These are phyloP conservation scores for Trichoderma lentiforme DNA, from an alignment of 2,329 filamentous ascomycete genomes.

Conservation along the genomic window DNA sequence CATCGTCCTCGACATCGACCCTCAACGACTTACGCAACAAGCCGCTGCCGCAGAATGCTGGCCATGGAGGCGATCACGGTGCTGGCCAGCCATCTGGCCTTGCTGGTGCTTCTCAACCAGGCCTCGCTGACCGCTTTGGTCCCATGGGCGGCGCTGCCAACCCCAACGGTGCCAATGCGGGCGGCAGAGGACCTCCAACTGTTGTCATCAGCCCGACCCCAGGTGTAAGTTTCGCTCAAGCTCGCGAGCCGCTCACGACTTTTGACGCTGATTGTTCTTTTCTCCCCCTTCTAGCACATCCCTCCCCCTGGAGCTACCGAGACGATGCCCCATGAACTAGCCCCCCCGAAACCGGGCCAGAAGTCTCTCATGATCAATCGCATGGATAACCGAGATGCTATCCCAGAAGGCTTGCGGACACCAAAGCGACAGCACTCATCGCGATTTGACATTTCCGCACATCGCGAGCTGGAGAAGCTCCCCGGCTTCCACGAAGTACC, in stretches of 20 bases:
- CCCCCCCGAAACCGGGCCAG: conserved; percentile 84
- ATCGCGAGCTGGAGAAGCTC: conserved; percentile 93
- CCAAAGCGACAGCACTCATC: conserved; percentile 97
- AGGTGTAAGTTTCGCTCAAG: conserved; percentile 58
- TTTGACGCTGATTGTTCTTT: conserved; percentile 2
- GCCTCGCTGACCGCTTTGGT: conserved; percentile 43
- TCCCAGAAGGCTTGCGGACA: conserved; percentile 90
- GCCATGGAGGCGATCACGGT: conserved; percentile 42
- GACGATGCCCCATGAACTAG: conserved; percentile 96
- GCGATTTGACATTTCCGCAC: conserved; percentile 94
- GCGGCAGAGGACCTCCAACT: conserved; percentile 65
- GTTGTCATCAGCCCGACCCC: conserved; percentile 94
- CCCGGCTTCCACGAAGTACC: conserved; percentile 97
- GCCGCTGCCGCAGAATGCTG: conserved; percentile 60
- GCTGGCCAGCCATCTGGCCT: conserved; percentile 40
- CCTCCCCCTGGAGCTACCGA: conserved; percentile 91
- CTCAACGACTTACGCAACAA: conserved; percentile 85
- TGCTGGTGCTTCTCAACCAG: conserved; percentile 36
- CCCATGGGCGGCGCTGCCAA: conserved; percentile 33
- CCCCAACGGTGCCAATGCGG: conserved; percentile 35
- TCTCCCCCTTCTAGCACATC: conserved; percentile 60
- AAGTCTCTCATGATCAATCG: conserved; percentile 89
- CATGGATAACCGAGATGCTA: conserved; percentile 85
- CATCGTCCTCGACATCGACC: conserved; percentile 84
- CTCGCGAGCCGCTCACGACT: not conserved